Evolutionary conservation across 257 asterid species (phyloP).

Genomic region (Verbena officinalis): DNA sequence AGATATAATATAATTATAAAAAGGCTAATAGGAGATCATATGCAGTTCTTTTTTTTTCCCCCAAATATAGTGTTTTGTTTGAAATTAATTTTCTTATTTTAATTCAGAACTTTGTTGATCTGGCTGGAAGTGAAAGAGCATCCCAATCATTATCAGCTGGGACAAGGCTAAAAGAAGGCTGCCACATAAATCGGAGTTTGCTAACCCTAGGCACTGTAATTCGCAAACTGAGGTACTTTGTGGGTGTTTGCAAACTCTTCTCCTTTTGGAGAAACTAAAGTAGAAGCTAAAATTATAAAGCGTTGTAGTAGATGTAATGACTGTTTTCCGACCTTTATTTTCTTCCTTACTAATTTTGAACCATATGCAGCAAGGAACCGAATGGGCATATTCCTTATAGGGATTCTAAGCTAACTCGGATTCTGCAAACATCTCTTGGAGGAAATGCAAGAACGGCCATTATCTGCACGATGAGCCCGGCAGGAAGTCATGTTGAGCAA

Average conservation of each 20-base stretch:
- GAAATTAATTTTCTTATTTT: slow-evolving; percentile 17
- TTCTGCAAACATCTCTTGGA: slow-evolving; percentile 71
- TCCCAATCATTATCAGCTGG: slow-evolving; percentile 71
- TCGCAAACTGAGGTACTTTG: slow-evolving; percentile 76
- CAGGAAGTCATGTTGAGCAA: slow-evolving; percentile 73
- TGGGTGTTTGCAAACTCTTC: no score
- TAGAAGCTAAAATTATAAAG: no score
- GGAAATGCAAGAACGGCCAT: slow-evolving; percentile 83
- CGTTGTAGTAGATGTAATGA: no score
- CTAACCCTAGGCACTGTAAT: slow-evolving; percentile 75
- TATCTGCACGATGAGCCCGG: slow-evolving; percentile 91
- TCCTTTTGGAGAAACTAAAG: no score
- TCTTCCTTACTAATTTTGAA: no score
- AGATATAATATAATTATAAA: slow-evolving; percentile 15
- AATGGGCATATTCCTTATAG: slow-evolving; percentile 77
- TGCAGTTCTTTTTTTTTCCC: slow-evolving; percentile 17
- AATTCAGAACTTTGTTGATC: slow-evolving; percentile 82
- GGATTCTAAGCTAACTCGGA: slow-evolving; percentile 89
- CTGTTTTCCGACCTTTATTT: no score
- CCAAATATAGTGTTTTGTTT: neutral
- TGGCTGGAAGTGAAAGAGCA: slow-evolving; percentile 91
- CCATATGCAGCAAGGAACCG: slow-evolving; percentile 62
- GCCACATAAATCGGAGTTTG: slow-evolving; percentile 77
- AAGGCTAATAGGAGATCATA: neutral
- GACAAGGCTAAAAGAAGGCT: slow-evolving; percentile 67